These are phyloP conservation scores for Penicillium paxilli DNA, from an alignment of 495 filamentous ascomycete genomes.

Conservation along the genomic window DNA sequence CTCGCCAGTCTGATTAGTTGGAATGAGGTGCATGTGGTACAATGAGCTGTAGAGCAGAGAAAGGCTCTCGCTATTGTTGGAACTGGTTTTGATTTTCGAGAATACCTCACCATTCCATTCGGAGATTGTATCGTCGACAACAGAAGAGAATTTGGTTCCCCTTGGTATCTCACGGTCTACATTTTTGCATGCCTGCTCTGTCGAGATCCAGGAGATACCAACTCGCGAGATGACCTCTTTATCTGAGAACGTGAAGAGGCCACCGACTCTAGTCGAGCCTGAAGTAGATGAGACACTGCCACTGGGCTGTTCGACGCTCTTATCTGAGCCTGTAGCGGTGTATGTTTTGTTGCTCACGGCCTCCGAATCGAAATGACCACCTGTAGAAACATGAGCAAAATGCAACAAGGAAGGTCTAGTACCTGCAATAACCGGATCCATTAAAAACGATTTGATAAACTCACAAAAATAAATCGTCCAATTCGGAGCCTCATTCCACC, in stretches of 20 bases:
- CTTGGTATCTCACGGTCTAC: constrained; percentile 59
- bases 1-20: constrained; percentile 71
- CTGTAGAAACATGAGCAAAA: constrained; percentile 15
- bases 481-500: constrained; percentile 58
- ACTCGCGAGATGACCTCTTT: constrained; percentile 58
- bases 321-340: constrained; percentile 23
- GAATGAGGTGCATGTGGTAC: constrained; percentile 69
- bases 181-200: constrained; percentile 60
- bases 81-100: constrained; percentile 60
- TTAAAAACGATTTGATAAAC: constrained; percentile 2
- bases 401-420: neutral
- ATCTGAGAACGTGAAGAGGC: constrained; percentile 34
- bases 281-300: constrained; percentile 30
- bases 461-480: constrained; percentile 71
- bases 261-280: constrained; percentile 30
- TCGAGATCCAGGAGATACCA: constrained; percentile 70
- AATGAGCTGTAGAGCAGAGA: constrained; percentile 64
- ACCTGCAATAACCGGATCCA: neutral
- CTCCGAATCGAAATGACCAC: constrained; percentile 57
- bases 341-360: constrained; percentile 36
- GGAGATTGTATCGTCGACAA: constrained; percentile 48
- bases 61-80: constrained; percentile 54
- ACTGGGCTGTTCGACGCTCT: constrained; percentile 28
- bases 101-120: constrained; percentile 64
- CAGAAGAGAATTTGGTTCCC: constrained; percentile 41